Evolutionary conservation across 2,329 filamentous ascomycete genomes (phyloP).

Genomic region (Cladosporium sphaerospermum): DNA sequence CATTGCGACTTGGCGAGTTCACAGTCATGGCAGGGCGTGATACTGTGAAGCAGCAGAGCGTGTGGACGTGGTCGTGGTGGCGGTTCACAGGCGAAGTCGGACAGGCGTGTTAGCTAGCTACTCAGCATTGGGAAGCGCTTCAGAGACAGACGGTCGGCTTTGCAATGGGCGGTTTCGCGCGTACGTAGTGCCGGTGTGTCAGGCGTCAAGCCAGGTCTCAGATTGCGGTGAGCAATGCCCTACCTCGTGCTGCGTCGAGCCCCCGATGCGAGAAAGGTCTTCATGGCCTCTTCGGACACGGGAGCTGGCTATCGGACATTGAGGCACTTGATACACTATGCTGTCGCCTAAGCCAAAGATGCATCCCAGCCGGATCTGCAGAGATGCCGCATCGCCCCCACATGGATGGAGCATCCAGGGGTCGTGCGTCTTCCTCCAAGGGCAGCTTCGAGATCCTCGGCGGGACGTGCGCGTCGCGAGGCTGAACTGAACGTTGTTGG

Average conservation of each 20-base stretch:
- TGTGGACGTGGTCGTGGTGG: background rate
- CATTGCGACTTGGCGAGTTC: background rate
- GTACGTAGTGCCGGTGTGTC: background rate
- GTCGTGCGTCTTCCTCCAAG: background rate
- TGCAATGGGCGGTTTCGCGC: background rate
- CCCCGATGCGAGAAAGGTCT: too few relatives aligned
- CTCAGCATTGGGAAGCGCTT: background rate
- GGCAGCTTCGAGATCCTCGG: background rate
- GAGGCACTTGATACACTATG: background rate
- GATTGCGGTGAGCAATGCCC: background rate
- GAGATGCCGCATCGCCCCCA: background rate
- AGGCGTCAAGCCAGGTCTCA: background rate
- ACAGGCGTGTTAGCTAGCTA: background rate
- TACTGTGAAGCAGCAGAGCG: background rate
- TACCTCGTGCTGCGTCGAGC: too few relatives aligned
- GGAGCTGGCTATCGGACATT: too few relatives aligned
- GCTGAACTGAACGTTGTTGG: background rate
- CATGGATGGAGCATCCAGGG: background rate
- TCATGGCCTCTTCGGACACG: too few relatives aligned
- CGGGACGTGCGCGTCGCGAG: background rate
- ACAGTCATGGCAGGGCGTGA: conserved; percentile 6
- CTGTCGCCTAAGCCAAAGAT: background rate
- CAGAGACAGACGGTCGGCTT: background rate
- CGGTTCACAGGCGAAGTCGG: background rate
- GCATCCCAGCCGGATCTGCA: background rate